phyloP scores from a whole-genome alignment of 345 rosid species.

The Theobroma cacao region DNA sequence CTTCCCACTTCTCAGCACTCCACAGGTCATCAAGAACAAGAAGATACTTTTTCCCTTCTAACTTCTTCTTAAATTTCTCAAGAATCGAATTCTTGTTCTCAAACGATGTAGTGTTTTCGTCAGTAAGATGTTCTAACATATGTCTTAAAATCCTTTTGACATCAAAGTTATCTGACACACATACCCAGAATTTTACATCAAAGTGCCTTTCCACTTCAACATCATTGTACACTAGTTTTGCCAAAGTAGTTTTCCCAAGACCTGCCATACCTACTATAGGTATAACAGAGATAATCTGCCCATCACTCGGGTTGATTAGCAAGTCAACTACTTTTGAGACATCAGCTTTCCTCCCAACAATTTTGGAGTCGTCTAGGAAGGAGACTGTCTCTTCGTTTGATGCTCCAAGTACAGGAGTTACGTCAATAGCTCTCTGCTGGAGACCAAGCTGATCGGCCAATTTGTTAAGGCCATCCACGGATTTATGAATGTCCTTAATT shows the following conservation, averaged over 20 bases:
- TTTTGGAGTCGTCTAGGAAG: not conserved
- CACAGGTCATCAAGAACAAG: constrained; percentile 20
- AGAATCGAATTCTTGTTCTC: not conserved
- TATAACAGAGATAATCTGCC: not conserved
- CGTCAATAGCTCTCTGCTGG: not conserved
- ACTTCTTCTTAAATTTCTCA: not conserved
- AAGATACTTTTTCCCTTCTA: constrained; percentile 8
- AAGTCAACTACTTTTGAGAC: not conserved
- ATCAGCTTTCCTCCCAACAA: constrained; percentile 20
- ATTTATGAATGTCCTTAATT: not conserved
- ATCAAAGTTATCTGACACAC: constrained; percentile 10
- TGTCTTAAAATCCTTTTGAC: not conserved
- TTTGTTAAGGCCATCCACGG: not conserved
- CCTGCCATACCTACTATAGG: constrained; percentile 27
- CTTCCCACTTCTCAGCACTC: not conserved
- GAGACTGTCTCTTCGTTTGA: not conserved
- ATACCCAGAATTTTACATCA: constrained; percentile 10
- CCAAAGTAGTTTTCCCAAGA: constrained; percentile 25
- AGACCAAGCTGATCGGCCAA: not conserved
- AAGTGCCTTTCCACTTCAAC: not conserved
- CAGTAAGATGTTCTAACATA: not conserved
- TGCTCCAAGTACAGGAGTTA: not conserved
- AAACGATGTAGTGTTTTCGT: not conserved
- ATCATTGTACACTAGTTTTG: not conserved
- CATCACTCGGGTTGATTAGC: not conserved